Evolutionary conservation across 176 grass and related monocot genomes (phyloP), one percentile per base, ranked within the genome.

Genomic region (Neostapfia colusana): DNA sequence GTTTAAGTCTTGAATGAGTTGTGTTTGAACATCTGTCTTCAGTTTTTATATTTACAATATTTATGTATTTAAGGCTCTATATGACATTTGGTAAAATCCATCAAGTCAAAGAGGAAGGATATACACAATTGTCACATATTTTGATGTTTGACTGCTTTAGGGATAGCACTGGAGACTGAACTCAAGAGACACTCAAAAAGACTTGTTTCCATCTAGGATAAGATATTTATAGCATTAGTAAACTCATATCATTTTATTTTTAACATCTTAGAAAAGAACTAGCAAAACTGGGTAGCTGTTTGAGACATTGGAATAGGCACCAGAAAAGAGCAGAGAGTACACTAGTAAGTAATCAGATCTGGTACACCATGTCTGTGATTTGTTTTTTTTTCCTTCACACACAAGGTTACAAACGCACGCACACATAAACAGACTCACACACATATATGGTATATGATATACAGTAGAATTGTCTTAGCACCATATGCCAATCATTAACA

Each of bases 401-500:
- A 69, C 72, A 81, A 79, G 62, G 51, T 48, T 73, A 81, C 78
- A 73, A 69, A 45, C 64, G 43, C 60, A 75, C 45, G 44, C 75
- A 83, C 20, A 43, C 68, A 88, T 55, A 68, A 36, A 42, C 69
- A 63, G 48, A 79, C 80, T 65, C 65, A 69, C 55, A 31, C 31
- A 65, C 75, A 79, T 70, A 83, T n/a, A 75, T 80, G 69, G 26
- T 88, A 64, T 31, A 31, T 75, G 76, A 88, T 81, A 63, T 80
- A 69, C 51, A 63, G 54, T 73, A 73, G 73, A 81, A 51, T 62
- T 69, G 63, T 69, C 61, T 69, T 82, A 63, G 89, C 84, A 84
- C 77, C 62, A 81, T 81, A 81, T 81, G 67, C 81, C 81, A 87
- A 87, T 91, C 77, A 91, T 91, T 91, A 88, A 91, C 78, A 84